A percentile compares a stretch with the other conserved stretches of the same genome.
Conservation (phyloP, 179 eudicot species). For the Spinacia oleracea region DNA sequence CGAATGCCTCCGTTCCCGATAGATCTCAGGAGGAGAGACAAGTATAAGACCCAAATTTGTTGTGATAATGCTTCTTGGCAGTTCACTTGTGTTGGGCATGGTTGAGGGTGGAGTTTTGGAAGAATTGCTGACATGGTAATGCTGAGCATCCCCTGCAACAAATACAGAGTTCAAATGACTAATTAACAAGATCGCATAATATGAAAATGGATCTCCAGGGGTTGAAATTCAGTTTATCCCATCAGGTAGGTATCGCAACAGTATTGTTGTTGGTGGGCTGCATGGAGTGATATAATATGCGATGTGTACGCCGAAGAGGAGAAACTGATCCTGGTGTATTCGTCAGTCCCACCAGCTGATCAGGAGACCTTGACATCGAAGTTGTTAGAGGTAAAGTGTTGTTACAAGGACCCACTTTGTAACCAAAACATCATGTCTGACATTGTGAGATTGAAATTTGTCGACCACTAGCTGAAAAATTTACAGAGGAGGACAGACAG, state of each 20-base stretch:
- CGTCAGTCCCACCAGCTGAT: conserved; percentile 39
- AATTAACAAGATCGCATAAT: too few species aligned
- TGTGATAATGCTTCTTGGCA: conserved; percentile 39
- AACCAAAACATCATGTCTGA: conserved; percentile 30
- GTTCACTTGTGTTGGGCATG: too few species aligned
- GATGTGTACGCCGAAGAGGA: conserved; percentile 66
- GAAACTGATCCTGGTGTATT: conserved; percentile 44
- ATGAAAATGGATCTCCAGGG: conserved; percentile 26
- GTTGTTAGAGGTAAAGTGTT: conserved; percentile 39
- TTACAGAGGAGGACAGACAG: conserved; percentile 29
- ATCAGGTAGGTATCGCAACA: conserved; percentile 43
- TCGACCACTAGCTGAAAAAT: conserved; percentile 30
- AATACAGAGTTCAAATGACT: too few species aligned
- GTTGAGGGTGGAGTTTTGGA: too few species aligned
- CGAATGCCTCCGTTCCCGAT: conserved; percentile 60
- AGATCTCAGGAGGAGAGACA: conserved; percentile 51
- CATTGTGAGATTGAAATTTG: conserved; percentile 33
- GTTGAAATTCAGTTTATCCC: conserved; percentile 38
- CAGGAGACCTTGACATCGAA: conserved; percentile 27
- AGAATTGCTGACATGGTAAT: too few species aligned
- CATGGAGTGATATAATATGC: conserved; percentile 37
- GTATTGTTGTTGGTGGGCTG: conserved; percentile 18
- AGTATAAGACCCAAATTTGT: conserved; percentile 49
- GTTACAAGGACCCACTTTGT: conserved; percentile 38
- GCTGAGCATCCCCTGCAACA: too few species aligned